Evolutionary conservation across 2,329 filamentous ascomycete genomes (phyloP).

Genomic region (Lachnum nothofagi): DNA sequence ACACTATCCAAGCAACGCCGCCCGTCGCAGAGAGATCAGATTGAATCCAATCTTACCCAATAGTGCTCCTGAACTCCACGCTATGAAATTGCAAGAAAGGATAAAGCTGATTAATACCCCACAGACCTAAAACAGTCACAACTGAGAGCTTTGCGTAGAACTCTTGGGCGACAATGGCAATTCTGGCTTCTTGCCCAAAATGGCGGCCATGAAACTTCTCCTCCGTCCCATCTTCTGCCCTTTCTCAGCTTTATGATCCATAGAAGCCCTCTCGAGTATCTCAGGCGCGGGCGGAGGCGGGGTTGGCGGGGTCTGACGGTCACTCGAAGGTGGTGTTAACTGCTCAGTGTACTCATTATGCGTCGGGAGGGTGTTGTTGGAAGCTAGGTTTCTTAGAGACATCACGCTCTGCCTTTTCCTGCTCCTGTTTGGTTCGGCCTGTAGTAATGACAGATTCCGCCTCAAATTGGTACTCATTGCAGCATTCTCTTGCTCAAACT

Average conservation of each 20-base stretch:
- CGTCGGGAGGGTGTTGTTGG: constrained; percentile 21
- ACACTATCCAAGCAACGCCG: too few relatives aligned
- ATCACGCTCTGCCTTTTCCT: constrained; percentile 37
- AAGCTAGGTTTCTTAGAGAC: constrained; percentile 28
- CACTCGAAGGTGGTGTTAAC: constrained; percentile 15
- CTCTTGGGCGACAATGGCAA: too few relatives aligned
- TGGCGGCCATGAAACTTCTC: constrained; percentile 44
- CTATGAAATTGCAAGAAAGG: constrained; percentile 9
- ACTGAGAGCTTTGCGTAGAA: too few relatives aligned
- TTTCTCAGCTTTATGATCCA: constrained; percentile 26
- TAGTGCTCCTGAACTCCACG: constrained; percentile 3
- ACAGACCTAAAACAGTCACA: too few relatives aligned
- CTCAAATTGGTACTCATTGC: constrained; percentile 13
- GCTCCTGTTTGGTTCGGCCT: constrained; percentile 18
- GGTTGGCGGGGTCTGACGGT: constrained; percentile 20
- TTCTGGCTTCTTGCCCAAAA: constrained; percentile 42
- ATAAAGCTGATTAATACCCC: too few relatives aligned
- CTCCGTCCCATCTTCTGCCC: constrained; percentile 35
- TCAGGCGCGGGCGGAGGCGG: constrained; percentile 19
- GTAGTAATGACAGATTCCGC: constrained; percentile 17
- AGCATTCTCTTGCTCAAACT: constrained; percentile 30
- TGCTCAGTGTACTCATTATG: constrained; percentile 25
- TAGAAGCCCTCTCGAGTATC: constrained; percentile 15
- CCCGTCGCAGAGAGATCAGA: too few relatives aligned
- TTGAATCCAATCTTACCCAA: not conserved